Conservation (phyloP, 371 early-diverging fungal genomes). For the Circinella umbellata region DNA sequence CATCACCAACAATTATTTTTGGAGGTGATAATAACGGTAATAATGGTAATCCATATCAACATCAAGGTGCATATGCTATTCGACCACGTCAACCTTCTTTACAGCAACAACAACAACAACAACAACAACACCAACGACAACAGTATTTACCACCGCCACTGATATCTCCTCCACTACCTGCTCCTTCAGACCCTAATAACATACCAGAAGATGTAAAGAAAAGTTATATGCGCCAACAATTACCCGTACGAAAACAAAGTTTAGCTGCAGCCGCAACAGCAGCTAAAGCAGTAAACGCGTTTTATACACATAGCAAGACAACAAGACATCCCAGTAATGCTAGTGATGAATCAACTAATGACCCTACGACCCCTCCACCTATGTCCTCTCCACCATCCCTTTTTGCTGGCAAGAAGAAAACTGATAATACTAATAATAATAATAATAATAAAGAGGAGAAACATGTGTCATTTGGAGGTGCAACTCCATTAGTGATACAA, state of each 20-base stretch:
- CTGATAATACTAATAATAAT: neutral
- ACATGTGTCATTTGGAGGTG: neutral
- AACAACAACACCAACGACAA: neutral
- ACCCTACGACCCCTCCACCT: conserved; percentile 7
- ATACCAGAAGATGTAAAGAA: conserved; percentile 41
- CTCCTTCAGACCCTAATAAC: neutral
- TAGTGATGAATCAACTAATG: conserved; percentile 15
- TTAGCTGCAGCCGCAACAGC: conserved; percentile 33
- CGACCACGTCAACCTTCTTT: conserved; percentile 5
- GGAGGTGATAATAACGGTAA: conserved; percentile 7
- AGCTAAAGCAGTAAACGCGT: conserved; percentile 10
- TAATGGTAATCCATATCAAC: conserved; percentile 17
- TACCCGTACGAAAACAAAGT: conserved; percentile 49
- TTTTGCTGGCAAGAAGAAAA: neutral
- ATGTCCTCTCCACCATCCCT: conserved; percentile 5
- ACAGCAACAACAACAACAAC: conserved; percentile 2
- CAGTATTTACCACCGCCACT: neutral
- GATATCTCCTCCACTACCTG: conserved; percentile 1
- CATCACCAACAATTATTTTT: conserved; percentile 18
- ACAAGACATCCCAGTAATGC: conserved; percentile 19
- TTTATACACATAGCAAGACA: conserved; percentile 11
- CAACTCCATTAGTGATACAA: neutral
- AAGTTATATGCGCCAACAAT: conserved; percentile 42
- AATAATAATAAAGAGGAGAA: neutral
- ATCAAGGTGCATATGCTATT: conserved; percentile 24